Evolutionary conservation across 1,139 yeast species (phyloP).

Genomic region (Hemisphaericaspora subhashii): DNA sequence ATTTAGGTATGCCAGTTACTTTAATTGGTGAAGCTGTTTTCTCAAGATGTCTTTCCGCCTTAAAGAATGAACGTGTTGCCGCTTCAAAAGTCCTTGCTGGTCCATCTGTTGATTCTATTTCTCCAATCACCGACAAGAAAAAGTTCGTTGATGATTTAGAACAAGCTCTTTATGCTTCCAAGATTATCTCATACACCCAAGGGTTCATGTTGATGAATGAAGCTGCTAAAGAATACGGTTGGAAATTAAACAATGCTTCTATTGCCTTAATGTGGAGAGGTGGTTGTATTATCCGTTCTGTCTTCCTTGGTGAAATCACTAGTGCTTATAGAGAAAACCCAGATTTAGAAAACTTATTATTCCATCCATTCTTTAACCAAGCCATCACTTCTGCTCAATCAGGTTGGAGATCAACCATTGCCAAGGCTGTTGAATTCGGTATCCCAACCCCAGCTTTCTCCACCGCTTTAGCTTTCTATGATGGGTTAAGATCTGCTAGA

Average conservation of each 20-base stretch:
- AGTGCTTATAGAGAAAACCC: constrained; percentile 93
- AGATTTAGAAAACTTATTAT: constrained; percentile 89
- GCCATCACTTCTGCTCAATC: constrained; percentile 92
- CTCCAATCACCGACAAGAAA: constrained; percentile 63
- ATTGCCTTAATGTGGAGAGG: constrained; percentile 99
- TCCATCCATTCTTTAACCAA: constrained; percentile 89
- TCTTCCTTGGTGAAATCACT: constrained; percentile 95
- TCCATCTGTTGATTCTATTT: constrained; percentile 58
- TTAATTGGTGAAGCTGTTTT: constrained; percentile 98
- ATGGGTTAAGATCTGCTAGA: constrained; percentile 95
- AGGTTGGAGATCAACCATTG: constrained; percentile 92
- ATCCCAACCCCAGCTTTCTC: constrained; percentile 97
- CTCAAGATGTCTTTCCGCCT: constrained; percentile 91
- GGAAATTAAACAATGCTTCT: constrained; percentile 97
- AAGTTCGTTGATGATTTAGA: constrained; percentile 90
- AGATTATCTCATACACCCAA: constrained; percentile 97
- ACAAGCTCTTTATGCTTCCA: constrained; percentile 98
- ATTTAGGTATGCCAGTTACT: constrained; percentile 97
- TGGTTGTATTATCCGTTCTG: constrained; percentile 99
- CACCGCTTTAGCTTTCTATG: constrained; percentile 96
- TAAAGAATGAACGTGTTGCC: constrained; percentile 84
- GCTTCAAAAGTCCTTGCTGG: constrained; percentile 82
- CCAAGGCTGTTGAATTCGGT: constrained; percentile 78
- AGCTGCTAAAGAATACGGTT: constrained; percentile 94
- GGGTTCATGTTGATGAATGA: constrained; percentile 99